These are phyloP conservation scores for Rhododendron vialii DNA, from an alignment of 148 eudicot genomes.

Conservation along the genomic window DNA sequence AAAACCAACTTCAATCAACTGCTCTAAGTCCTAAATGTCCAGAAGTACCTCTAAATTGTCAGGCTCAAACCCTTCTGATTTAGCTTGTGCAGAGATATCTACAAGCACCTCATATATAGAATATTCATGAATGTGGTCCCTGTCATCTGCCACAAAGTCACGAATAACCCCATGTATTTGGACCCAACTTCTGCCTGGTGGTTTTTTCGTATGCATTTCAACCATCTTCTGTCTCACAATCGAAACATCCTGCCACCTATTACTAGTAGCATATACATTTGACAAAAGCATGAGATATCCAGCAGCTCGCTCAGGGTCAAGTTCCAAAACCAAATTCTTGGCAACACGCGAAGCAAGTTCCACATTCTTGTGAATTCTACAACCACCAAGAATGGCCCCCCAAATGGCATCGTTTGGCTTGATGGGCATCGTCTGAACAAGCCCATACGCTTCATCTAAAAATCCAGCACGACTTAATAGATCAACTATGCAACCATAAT, in stretches of 20 bases:
- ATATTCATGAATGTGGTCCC: constrained; percentile 25
- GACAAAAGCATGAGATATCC: constrained; percentile 51
- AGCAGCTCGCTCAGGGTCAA: constrained; percentile 39
- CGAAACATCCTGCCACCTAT: constrained; percentile 47
- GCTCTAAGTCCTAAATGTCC: background rate
- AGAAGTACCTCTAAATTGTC: constrained; percentile 7
- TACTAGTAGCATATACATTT: constrained; percentile 39
- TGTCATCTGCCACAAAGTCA: constrained; percentile 44
- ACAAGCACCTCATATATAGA: constrained; percentile 31
- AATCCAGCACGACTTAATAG: constrained; percentile 58
- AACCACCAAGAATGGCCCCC: constrained; percentile 72
- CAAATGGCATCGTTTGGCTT: constrained; percentile 51
- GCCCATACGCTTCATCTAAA: constrained; percentile 42
- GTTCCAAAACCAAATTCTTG: constrained; percentile 27
- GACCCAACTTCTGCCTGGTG: constrained; percentile 53
- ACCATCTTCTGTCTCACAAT: constrained; percentile 37
- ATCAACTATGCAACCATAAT: constrained; percentile 68
- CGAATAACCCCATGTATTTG: constrained; percentile 40
- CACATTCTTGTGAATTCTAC: constrained; percentile 48
- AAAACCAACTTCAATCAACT: background rate
- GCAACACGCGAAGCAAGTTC: constrained; percentile 43
- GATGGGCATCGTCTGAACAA: constrained; percentile 53
- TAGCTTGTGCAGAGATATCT: constrained; percentile 7
- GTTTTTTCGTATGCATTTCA: constrained; percentile 27
- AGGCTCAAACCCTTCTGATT: constrained; percentile 3